Evolutionary conservation across 2,329 filamentous ascomycete species (phyloP).

Genomic region (Zasmidium cellare): DNA sequence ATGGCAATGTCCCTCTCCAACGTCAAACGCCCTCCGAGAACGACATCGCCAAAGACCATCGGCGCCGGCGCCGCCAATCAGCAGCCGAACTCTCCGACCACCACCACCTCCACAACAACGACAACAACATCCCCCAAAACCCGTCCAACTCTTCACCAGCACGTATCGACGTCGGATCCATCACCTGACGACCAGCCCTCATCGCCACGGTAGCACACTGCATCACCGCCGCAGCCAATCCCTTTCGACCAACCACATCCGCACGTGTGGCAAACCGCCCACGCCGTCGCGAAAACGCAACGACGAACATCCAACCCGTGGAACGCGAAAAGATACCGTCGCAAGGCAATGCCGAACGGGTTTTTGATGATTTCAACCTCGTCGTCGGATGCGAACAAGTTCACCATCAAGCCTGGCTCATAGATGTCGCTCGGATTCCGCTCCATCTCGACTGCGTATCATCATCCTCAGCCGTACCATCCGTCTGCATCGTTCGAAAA

Average conservation of each 20-base stretch:
- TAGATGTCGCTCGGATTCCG: background rate
- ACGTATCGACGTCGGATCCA: background rate
- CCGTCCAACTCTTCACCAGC: background rate
- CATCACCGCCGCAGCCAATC: no score
- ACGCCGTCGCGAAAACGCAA: background rate
- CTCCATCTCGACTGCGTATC: background rate
- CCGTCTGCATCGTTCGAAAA: background rate
- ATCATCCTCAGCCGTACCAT: background rate
- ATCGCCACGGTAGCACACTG: background rate
- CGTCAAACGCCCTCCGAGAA: no score
- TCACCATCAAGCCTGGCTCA: background rate
- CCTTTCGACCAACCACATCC: background rate
- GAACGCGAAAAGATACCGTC: background rate
- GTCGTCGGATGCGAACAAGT: no score
- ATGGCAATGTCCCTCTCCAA: no score
- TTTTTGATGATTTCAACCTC: no score
- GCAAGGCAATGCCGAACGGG: no score
- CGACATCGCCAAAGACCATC: no score
- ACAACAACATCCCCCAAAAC: background rate
- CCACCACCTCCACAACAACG: no score
- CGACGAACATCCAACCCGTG: no score
- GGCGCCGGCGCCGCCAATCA: no score
- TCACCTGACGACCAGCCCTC: background rate
- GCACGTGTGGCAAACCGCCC: background rate
- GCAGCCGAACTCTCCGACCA: no score